Evolutionary conservation across 2,329 filamentous ascomycete species (phyloP).

Genomic region (Pseudogymnoascus sp.): DNA sequence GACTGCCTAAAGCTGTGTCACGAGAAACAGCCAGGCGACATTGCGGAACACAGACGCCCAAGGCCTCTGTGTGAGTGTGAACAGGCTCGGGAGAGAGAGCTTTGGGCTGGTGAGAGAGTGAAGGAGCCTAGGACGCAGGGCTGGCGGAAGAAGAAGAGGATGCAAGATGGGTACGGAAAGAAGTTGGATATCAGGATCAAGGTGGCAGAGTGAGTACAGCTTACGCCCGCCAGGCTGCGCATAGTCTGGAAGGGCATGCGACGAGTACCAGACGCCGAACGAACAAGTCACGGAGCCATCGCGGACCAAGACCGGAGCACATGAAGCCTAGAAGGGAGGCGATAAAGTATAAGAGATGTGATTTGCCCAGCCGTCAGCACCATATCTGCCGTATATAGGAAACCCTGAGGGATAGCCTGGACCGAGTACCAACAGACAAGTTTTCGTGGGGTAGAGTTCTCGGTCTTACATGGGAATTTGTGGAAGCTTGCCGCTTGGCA

Average conservation of each 20-base stretch:
- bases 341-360: not conserved
- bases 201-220: not conserved
- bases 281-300: not conserved
- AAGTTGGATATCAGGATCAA: conserved; percentile 5
- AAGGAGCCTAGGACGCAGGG: conserved; percentile 17
- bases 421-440: not conserved
- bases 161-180: not conserved
- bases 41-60: conserved; percentile 3
- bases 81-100: conserved; percentile 21
- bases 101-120: conserved; percentile 23
- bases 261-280: not conserved
- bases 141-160: conserved; percentile 13
- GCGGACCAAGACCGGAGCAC: not conserved
- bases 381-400: not conserved
- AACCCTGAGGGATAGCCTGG: not conserved
- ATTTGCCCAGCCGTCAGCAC: not conserved
- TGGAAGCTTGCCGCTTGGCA: not conserved
- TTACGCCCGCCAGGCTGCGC: not conserved
- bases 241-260: too few relatives aligned
- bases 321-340: not conserved
- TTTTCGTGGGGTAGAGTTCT: conserved; percentile 1
- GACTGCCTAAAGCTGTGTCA: conserved; percentile 22
- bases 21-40: not conserved
- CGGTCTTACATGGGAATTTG: not conserved
- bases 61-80: conserved; percentile 26